Conservation (phyloP, 768 basidiomycete species). For the Rickenella mellea region DNA sequence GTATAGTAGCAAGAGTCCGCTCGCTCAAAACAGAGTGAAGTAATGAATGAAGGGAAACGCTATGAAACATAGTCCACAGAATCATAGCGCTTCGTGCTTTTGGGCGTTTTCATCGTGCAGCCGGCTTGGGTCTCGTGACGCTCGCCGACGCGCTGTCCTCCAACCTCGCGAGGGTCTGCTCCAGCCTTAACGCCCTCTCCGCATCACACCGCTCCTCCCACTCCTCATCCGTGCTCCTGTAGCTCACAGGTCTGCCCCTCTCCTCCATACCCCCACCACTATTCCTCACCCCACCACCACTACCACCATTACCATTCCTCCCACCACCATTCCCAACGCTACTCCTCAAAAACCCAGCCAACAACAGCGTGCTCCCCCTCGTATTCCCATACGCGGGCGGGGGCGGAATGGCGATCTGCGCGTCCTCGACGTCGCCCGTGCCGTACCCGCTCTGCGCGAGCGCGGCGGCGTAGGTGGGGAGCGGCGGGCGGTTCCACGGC, state of each 20-base stretch:
- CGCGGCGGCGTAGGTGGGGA: constrained; percentile 64
- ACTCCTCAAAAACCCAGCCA: constrained; percentile 41
- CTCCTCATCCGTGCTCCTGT: constrained; percentile 42
- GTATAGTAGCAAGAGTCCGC: too few relatives aligned
- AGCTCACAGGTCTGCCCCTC: constrained; percentile 39
- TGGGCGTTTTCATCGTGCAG: too few relatives aligned
- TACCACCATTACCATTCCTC: constrained; percentile 23
- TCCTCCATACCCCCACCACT: constrained; percentile 15
- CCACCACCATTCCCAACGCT: constrained; percentile 26
- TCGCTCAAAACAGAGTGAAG: too few relatives aligned
- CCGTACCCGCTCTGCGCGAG: constrained; percentile 59
- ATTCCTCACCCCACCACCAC: constrained; percentile 6
- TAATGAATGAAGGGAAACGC: too few relatives aligned
- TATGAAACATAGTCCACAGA: too few relatives aligned
- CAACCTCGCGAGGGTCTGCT: constrained; percentile 42
- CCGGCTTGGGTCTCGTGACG: too few relatives aligned
- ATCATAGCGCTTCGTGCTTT: too few relatives aligned
- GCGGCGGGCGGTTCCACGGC: constrained; percentile 63
- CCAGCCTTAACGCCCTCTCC: constrained; percentile 41
- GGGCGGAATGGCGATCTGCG: constrained; percentile 54
- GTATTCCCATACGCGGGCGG: constrained; percentile 75
- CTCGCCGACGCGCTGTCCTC: too few relatives aligned
- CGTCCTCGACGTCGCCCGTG: constrained; percentile 70
- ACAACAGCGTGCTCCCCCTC: constrained; percentile 55
- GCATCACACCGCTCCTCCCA: constrained; percentile 48